phyloP scores from a whole-genome alignment of 257 asterid species.

The Echites panduratus region DNA sequence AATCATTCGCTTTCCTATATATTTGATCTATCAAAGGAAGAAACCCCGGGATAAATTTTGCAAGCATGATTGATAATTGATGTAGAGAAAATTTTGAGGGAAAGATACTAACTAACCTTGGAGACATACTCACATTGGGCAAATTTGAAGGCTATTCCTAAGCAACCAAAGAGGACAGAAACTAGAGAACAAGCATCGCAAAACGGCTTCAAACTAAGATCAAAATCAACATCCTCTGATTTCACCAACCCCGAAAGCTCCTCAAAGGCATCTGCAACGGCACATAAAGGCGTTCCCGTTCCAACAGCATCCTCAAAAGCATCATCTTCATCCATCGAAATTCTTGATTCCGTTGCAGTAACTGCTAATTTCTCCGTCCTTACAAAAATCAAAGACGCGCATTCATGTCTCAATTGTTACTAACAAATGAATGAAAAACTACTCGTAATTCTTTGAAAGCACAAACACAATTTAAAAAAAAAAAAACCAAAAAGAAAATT shows the following conservation, averaged over 20 bases:
- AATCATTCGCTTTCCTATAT: neutral
- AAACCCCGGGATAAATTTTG: neutral
- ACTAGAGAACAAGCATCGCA: conserved; percentile 86
- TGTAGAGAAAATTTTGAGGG: neutral
- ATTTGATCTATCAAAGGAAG: neutral
- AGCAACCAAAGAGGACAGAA: conserved; percentile 79
- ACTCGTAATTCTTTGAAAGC: neutral
- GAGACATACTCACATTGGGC: conserved; percentile 82
- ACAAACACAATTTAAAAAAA: neutral
- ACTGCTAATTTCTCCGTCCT: conserved; percentile 30
- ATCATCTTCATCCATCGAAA: conserved; percentile 40
- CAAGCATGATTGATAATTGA: too few species aligned
- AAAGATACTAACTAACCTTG: conserved; percentile 49
- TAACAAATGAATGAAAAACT: neutral
- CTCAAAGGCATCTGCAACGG: conserved; percentile 87
- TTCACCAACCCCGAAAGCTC: conserved; percentile 52
- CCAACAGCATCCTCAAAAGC: conserved; percentile 38
- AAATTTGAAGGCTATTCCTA: conserved; percentile 88
- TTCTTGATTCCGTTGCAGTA: conserved; percentile 4
- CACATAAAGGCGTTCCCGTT: conserved; percentile 55
- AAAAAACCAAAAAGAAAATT: neutral
- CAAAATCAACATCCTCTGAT: conserved; percentile 35
- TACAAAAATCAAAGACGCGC: conserved; percentile 23
- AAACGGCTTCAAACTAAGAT: conserved; percentile 68
- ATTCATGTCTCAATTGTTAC: neutral